phyloP scores from a whole-genome alignment of 306 rosid genomes.

The Gleditsia sinensis region DNA sequence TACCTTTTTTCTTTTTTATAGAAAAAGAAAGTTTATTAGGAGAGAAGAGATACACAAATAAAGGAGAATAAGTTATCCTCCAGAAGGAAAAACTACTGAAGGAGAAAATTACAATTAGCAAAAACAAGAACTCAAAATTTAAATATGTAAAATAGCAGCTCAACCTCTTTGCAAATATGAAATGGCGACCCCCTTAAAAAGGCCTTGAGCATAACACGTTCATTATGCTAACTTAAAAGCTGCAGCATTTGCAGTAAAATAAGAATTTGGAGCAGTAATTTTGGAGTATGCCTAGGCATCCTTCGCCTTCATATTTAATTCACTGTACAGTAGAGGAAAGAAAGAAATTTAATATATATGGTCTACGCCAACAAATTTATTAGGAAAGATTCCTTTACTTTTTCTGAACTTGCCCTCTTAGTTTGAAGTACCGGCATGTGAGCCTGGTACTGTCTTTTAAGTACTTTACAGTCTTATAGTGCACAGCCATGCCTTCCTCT shows the following conservation, averaged over 20 bases:
- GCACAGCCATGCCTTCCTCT: constrained; percentile 15
- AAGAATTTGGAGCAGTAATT: neutral
- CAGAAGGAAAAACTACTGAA: no score
- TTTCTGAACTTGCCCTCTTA: neutral
- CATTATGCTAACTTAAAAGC: neutral
- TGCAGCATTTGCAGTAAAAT: neutral
- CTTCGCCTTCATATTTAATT: constrained; percentile 23
- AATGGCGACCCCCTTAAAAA: no score
- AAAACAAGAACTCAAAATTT: no score
- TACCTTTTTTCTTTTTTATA: no score
- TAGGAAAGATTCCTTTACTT: neutral
- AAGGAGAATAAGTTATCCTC: no score
- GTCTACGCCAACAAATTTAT: neutral
- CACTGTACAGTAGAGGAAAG: constrained; percentile 10
- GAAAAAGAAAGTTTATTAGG: no score
- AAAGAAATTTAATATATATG: neutral
- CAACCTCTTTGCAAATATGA: no score
- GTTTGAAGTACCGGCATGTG: neutral
- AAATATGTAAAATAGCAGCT: no score
- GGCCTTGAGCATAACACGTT: no score
- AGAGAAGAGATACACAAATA: no score
- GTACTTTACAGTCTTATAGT: constrained; percentile 5
- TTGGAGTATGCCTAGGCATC: constrained; percentile 20
- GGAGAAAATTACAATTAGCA: no score
- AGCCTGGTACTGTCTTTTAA: neutral